Evolutionary conservation across 257 asterid species (phyloP), one percentile per base, ranked within the genome.

Genomic region (Solanum ossicruentum): DNA sequence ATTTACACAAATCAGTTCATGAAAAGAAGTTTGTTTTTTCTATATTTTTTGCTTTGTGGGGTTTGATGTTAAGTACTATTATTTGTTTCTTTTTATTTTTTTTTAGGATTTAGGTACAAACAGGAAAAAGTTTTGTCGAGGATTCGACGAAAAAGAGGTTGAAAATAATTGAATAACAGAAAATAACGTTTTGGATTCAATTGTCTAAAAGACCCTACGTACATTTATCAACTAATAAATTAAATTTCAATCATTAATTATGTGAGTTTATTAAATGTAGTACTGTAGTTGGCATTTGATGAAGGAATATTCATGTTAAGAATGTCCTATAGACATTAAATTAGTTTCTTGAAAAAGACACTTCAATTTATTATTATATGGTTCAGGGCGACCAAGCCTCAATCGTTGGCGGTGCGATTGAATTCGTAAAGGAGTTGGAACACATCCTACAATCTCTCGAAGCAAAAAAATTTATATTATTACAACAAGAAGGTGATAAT

Each of bases 381-480:
- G 55, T 86, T 84, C 61, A 96, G 99, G 99, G 98, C 80, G 98
- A 97, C 88, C 98, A 97, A 72, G 98, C 98, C 10, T 97, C 99
- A 4, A 93, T 95, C 18, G 98, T 97, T 49, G 98, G 98, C 18
- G 99, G 99, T 12, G 98, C 99, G 58, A 95, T 97, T 60, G 98
- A 97, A 36, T 97, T 93, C 84, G 98, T 97, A 83, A 97, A 97
- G 92, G 98, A 93, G 65, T 91, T 97, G 3, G 99, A 97, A n/a
- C 97, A 97, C 91, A 89, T 90, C n/a, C 84, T 97, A 60, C 99
- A 95, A 80, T 89, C 95, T 23, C 94, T 97, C 18, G 98, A 97
- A 87, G 97, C 96, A 72, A 83, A 94, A 86, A 97, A 94, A 55
- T 89, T 83, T 28, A 75, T 84, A 17, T 41, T 86, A 84, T 49